phyloP scores from a whole-genome alignment of 108 stramenopile genomes.

The Discostella stelligeroides region DNA sequence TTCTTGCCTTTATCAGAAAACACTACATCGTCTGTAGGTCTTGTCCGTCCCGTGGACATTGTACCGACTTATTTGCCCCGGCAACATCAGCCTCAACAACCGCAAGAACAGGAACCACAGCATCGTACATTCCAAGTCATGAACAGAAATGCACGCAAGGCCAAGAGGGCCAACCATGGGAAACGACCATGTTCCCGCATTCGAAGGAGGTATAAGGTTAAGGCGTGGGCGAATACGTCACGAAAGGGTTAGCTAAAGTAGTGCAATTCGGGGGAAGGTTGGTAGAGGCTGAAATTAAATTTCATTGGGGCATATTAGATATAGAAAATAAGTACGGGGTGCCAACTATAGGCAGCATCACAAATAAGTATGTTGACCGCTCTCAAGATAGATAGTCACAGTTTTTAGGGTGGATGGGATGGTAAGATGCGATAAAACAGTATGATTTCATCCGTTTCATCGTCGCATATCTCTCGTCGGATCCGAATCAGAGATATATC shows the following conservation, averaged over 20 bases:
- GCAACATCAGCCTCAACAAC: constrained; percentile 1
- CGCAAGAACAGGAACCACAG: too few relatives aligned
- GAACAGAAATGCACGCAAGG: constrained; percentile 72
- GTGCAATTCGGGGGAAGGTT: too few relatives aligned
- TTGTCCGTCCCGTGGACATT: constrained; percentile 13
- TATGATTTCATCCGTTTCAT: constrained; percentile 42
- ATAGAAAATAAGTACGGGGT: too few relatives aligned
- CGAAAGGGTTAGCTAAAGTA: constrained; percentile 45
- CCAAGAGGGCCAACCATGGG: constrained; percentile 73
- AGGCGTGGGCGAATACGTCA: constrained; percentile 43
- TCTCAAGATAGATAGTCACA: too few relatives aligned
- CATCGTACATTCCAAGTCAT: constrained; percentile 50
- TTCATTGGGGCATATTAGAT: too few relatives aligned
- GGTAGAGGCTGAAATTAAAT: too few relatives aligned
- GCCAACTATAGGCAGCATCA: too few relatives aligned
- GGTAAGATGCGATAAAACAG: constrained; percentile 44
- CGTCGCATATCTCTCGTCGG: constrained; percentile 46
- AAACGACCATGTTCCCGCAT: constrained; percentile 68
- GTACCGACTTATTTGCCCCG: background rate
- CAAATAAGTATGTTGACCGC: too few relatives aligned
- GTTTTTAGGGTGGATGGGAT: too few relatives aligned
- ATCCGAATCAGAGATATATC: constrained; percentile 38
- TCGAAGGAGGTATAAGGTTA: constrained; percentile 59
- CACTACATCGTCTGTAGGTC: constrained; percentile 1
- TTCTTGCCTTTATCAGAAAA: constrained; percentile 2